A percentile compares a stretch with the other conserved stretches of the same genome.
phyloP scores from a whole-genome alignment of 352 stramenopile genomes.

The Aphanomyces astaci region DNA sequence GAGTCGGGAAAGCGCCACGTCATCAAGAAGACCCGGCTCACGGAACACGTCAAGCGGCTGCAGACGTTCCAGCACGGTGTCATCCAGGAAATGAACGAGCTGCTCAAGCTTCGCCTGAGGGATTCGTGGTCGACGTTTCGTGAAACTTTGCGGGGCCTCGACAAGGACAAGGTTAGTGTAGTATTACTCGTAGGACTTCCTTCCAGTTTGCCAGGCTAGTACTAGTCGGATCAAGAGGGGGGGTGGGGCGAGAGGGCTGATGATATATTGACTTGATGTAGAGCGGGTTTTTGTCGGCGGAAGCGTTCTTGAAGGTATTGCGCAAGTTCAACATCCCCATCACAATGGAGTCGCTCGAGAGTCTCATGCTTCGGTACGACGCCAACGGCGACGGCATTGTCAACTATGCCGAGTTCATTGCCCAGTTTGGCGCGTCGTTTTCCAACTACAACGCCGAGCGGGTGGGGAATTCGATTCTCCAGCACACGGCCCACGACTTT shows the following conservation, averaged over 20 bases:
- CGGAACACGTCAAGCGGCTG: slow-evolving; percentile 41
- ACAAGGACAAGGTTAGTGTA: slow-evolving; percentile 25
- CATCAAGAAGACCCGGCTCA: slow-evolving; percentile 54
- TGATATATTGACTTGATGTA: too few relatives aligned
- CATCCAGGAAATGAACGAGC: slow-evolving; percentile 37
- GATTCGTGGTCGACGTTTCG: slow-evolving; percentile 45
- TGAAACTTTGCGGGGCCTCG: slow-evolving; percentile 42
- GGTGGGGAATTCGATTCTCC: slow-evolving; percentile 47
- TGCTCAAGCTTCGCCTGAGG: slow-evolving; percentile 39
- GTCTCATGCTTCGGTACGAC: slow-evolving; percentile 33
- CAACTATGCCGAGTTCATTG: slow-evolving; percentile 60
- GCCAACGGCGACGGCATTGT: slow-evolving; percentile 27
- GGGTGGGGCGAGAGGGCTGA: too few relatives aligned
- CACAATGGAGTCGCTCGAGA: slow-evolving; percentile 31
- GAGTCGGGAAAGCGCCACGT: slow-evolving; percentile 31
- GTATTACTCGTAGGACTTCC: too few relatives aligned
- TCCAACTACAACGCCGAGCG: slow-evolving; percentile 57
- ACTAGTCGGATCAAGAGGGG: too few relatives aligned
- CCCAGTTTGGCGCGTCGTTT: slow-evolving; percentile 52
- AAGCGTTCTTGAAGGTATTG: slow-evolving; percentile 39
- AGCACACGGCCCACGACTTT: slow-evolving; percentile 22
- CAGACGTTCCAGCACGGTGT: slow-evolving; percentile 39
- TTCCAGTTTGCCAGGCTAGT: too few relatives aligned
- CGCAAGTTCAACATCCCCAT: slow-evolving; percentile 32
- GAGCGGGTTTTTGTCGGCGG: slow-evolving; percentile 32